Evolutionary conservation across 2,329 filamentous ascomycete species (phyloP), one percentile per base, ranked within the genome.

Genomic region (Emergomyces pasteurianus): DNA sequence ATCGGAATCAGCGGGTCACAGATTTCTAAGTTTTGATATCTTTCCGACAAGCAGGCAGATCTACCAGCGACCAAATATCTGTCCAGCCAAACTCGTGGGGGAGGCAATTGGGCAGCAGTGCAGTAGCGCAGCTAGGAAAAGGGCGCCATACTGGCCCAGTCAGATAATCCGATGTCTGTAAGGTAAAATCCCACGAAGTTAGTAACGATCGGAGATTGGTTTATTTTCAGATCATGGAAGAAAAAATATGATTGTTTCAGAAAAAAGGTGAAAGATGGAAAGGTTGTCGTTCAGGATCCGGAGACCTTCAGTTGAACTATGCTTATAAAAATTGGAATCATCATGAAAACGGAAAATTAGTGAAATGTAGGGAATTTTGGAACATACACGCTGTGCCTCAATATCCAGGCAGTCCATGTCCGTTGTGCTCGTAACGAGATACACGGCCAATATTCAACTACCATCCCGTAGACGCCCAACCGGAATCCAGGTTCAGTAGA

Each of bases 281-380:
- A 42, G 56, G 61, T 62, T 69, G 59, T 69, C 67, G 64, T 69
- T 68, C 67, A 68, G 60, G 63, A 61, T 62, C 65, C 63, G 58
- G 60, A 66, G 66, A 64, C 63, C 65, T 65, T 69, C 67, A 69
- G 67, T 63, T 69, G 67, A 69, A 69, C 67, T 69, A 69, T 69
- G 67, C 67, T 67, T 68, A 60, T 61, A 59, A 64, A 64, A 64
- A 62, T 61, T 61, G 61, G 62, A 61, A 59, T 69, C 67, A 68
- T 69, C 67, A 69, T 63, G 54, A 60, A 64, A 61, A 61, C n/a
- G 18, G 28, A 26, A 34, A 52, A 52, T n/a, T 52, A 31, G 31
- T 3, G 31, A 31, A 31, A 3, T 31, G 49, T 14, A 50, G 43
- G 31, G 34, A 40, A 54, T 40, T 34, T 23, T 36, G 12, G 31